Evolutionary conservation across 1,284 basidiomycete species (phyloP), one percentile per base, ranked within the genome.

Genomic region (Abortiporus biennis): DNA sequence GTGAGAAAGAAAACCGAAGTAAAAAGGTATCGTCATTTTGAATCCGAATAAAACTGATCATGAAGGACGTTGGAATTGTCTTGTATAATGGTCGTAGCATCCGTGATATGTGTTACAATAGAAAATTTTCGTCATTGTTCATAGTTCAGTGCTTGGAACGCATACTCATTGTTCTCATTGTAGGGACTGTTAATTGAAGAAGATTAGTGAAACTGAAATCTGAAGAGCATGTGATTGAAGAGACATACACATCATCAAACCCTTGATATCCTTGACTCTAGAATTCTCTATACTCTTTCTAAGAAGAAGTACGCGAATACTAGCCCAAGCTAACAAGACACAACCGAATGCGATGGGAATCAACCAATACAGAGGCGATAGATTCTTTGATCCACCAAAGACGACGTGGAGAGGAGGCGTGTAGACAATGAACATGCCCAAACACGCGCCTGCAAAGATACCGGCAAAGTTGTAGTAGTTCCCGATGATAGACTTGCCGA

Each of bases 391-490:
- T 8, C 79, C 79, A 2, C 78, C 78, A 51, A 84, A 83, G 11
- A 83, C 80, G 49, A 78, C 72, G 52, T 80, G 78, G 38, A 84
- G 58, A 25, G 80, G 80, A 2, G 80, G 80, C 0, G 77, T 79
- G 58, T 85, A 83, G 51, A 81, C 67, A 53, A 84, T 72, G 58
- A 82, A 80, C 61, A 80, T 76, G 43, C 77, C 78, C 13, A 84
- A 63, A 44, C 71, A 72, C 11, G 76, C 79, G 22, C 80, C 80
- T 2, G 64, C 74, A 24, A 80, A 23, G 47, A 83, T 81, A n/a
- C 79, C 79, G 21, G 64, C 64, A 47, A 83, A 82, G 60, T 83
- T 84, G 64, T 72, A 80, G 46, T 67, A 67, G 64, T 84, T 84
- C 34, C 69, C 67, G 31, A 83, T 54, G 38, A 71, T 66, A 22